Percentiles rank a stretch among this genome's conserved stretches.
These are phyloP conservation scores for Sphaceloma murrayae DNA, from an alignment of 2,329 filamentous ascomycete genomes.

Conservation along the genomic window DNA sequence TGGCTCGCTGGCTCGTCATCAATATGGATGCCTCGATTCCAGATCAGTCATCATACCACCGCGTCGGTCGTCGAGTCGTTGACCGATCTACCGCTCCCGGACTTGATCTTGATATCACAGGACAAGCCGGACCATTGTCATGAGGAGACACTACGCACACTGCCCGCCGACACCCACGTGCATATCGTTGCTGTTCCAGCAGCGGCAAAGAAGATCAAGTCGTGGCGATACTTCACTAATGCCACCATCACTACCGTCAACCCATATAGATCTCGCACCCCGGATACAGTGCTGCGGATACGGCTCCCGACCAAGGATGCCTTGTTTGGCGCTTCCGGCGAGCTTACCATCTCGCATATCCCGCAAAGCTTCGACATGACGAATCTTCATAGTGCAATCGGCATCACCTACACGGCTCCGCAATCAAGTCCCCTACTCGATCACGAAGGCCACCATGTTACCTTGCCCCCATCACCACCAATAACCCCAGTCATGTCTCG, in stretches of 20 bases:
- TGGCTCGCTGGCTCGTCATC: conserved; percentile 56
- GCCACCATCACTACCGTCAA: conserved; percentile 36
- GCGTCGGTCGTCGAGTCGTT: conserved; percentile 50
- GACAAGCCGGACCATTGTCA: conserved; percentile 62
- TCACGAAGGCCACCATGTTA: conserved; percentile 29
- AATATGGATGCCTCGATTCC: conserved; percentile 53
- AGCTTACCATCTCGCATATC: conserved; percentile 62
- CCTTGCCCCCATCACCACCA: conserved; percentile 24
- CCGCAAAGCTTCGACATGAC: conserved; percentile 51
- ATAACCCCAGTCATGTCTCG: conserved; percentile 15
- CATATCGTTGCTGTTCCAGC: conserved; percentile 57
- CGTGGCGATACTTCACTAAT: conserved; percentile 59
- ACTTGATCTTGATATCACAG: conserved; percentile 51
- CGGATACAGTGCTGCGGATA: conserved; percentile 38
- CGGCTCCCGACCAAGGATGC: conserved; percentile 45
- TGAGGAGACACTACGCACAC: conserved; percentile 55
- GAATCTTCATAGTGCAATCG: conserved; percentile 56
- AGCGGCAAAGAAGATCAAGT: conserved; percentile 54
- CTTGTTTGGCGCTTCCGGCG: conserved; percentile 46
- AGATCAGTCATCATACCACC: conserved; percentile 47
- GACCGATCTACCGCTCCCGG: conserved; percentile 43
- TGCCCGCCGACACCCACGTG: conserved; percentile 47
- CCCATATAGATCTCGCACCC: conserved; percentile 34
- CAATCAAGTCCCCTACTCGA: conserved; percentile 30
- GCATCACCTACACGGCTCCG: conserved; percentile 61